A percentile compares a stretch with the other conserved stretches of the same genome.
phyloP scores from a whole-genome alignment of 2,329 filamentous ascomycete genomes.

The Colletotrichum godetiae region DNA sequence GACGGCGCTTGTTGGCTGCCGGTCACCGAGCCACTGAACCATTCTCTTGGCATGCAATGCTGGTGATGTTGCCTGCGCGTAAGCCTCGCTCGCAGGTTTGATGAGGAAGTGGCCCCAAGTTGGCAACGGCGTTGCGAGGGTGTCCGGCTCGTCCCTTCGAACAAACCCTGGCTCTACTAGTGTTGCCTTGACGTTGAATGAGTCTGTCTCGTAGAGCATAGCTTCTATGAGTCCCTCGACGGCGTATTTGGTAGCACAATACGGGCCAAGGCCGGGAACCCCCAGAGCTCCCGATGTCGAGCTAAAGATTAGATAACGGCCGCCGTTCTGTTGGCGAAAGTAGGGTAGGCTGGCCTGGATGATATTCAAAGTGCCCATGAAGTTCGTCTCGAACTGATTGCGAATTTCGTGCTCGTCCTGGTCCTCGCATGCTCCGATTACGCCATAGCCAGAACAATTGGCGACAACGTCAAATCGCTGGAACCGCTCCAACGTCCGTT shows the following conservation, averaged over 20 bases:
- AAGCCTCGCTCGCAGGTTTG: constrained; percentile 85
- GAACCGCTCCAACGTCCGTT: constrained; percentile 78
- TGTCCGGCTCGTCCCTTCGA: constrained; percentile 82
- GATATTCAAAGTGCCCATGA: constrained; percentile 94
- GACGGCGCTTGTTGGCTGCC: constrained; percentile 91
- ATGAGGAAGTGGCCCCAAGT: constrained; percentile 94
- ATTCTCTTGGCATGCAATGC: constrained; percentile 90
- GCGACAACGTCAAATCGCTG: constrained; percentile 88
- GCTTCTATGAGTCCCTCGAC: constrained; percentile 96
- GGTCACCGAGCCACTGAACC: constrained; percentile 93
- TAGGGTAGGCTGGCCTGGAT: constrained; percentile 89
- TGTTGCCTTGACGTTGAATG: constrained; percentile 92
- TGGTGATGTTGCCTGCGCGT: constrained; percentile 80
- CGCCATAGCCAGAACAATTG: constrained; percentile 94
- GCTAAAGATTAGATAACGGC: constrained; percentile 94
- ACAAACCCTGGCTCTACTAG: constrained; percentile 93
- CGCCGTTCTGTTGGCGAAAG: constrained; percentile 80
- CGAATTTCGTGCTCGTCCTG: constrained; percentile 95
- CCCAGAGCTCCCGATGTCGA: constrained; percentile 93
- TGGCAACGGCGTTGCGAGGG: constrained; percentile 68
- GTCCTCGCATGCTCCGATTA: constrained; percentile 95
- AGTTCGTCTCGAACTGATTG: constrained; percentile 98
- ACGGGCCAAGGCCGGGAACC: constrained; percentile 91
- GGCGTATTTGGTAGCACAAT: constrained; percentile 97
- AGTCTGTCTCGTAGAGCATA: constrained; percentile 94